phyloP scores from a whole-genome alignment of 352 stramenopile genomes.

The Phytophthora citrophthora region DNA sequence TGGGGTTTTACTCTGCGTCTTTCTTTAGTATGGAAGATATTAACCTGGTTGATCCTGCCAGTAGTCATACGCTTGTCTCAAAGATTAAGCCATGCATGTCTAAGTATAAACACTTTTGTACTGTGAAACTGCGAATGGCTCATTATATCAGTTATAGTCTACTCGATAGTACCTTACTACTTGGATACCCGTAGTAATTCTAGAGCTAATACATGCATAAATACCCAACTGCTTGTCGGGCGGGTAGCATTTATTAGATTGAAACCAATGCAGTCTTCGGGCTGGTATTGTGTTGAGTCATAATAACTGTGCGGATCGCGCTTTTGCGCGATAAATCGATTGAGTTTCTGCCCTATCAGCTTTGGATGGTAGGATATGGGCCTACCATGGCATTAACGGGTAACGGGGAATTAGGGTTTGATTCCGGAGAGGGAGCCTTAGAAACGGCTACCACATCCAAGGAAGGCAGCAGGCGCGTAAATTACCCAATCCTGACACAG shows the following conservation, averaged over 20 bases:
- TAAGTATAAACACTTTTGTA: constrained; percentile 32
- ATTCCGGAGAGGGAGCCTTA: constrained; percentile 66
- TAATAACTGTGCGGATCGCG: constrained; percentile 27
- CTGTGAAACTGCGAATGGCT: constrained; percentile 31
- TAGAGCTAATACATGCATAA: constrained; percentile 93
- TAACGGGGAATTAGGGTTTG: constrained; percentile 93
- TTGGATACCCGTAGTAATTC: constrained; percentile 94
- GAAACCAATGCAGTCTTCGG: constrained; percentile 32
- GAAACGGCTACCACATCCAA: constrained; percentile 92
- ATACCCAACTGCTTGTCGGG: constrained; percentile 36
- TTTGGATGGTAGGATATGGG: constrained; percentile 91
- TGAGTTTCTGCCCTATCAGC: constrained; percentile 93
- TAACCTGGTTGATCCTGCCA: constrained; percentile 85
- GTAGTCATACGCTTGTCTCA: constrained; percentile 92
- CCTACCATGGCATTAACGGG: constrained; percentile 92
- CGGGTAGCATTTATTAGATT: constrained; percentile 35
- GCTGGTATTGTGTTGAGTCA: constrained; percentile 11
- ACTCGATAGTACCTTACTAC: constrained; percentile 92
- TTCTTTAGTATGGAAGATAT: constrained; percentile 46
- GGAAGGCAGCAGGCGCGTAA: constrained; percentile 91
- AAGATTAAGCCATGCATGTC: constrained; percentile 56
- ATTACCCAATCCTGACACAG: constrained; percentile 93
- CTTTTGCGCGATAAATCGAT: constrained; percentile 84
- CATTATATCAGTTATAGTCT: constrained; percentile 20
- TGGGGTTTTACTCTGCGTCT: constrained; percentile 1